Evolutionary conservation across 1,139 yeast genomes (phyloP), one percentile per base, ranked within the genome.

Genomic region (Yamadazyma diospyri): DNA sequence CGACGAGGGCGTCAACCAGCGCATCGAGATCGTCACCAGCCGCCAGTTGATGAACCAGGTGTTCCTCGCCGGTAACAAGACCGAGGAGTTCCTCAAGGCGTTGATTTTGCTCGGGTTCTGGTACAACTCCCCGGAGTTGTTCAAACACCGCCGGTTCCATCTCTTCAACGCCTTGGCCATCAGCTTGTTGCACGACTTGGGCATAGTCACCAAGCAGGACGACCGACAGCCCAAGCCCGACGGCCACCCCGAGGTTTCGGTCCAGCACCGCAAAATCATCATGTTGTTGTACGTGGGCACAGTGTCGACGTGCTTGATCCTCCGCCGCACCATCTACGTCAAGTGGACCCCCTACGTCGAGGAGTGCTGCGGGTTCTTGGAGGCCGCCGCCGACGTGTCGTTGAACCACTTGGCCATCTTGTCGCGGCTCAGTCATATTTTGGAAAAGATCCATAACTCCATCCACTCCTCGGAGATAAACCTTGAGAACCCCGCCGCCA

Each of bases 111-210:
- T 84, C 34, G 72, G 83, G 24, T 56, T 81, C 22, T 88, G 95
- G 94, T 86, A 86, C 53, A 85, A 83, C 44, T 76, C 86, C 5
- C 87, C 95, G 0, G 95, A 86, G 55, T 63, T 85, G 45, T 83
- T 84, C 42, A 83, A 79, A 43, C 84, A 83, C 47, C 75, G 94
- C 39, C 73, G 94, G 33, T 80, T 81, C 43, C 94, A 85, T 51
- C 59, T 86, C 36, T 67, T 85, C 43, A 76, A 80, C 36, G 67
- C 76, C 7, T 60, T 85, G 18, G 76, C 88, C 32, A 77, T 81
- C n/a, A 69, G 81, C 3, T 63, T 88, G 57, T 71, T 84, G 2
- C 81, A 78, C 42, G 96, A 88, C 51, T 56, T 87, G 38, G 95
- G 95, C 0, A 68, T 86, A 6, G 76, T 78, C n/a, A 71, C 74